A percentile compares a stretch with the other conserved stretches of the same genome.
These are phyloP conservation scores for Polytrichum formosum DNA, from an alignment of 225 moss, liverwort and hornwort genomes.

Conservation along the genomic window DNA sequence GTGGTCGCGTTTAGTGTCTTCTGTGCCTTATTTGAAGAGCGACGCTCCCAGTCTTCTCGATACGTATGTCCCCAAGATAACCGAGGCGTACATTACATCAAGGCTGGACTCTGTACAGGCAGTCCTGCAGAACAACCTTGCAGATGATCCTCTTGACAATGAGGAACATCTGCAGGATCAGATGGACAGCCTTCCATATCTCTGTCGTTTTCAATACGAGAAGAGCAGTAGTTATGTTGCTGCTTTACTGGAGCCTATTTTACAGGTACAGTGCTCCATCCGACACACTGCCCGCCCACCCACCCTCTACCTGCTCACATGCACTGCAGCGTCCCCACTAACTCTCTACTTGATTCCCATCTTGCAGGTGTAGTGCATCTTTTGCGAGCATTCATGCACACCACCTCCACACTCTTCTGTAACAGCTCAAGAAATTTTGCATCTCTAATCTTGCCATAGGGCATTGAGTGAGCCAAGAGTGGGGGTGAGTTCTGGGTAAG, in stretches of 20 bases:
- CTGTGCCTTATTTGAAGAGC: conserved; percentile 22
- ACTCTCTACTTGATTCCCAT: background rate
- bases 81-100: conserved; percentile 18
- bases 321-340: background rate
- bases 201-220: conserved; percentile 20
- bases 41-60: conserved; percentile 20
- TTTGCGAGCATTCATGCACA: background rate
- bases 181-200: conserved; percentile 20
- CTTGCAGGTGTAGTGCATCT: conserved; percentile 1
- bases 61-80: conserved; percentile 15
- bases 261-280: conserved; percentile 3
- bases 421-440: background rate
- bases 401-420: background rate
- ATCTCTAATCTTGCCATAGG: background rate
- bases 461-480: background rate
- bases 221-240: conserved; percentile 16
- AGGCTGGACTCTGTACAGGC: conserved; percentile 20
- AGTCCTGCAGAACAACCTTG: conserved; percentile 14
- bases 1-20: conserved; percentile 19
- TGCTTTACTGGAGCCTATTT: conserved; percentile 12
- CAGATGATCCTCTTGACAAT: conserved; percentile 18
- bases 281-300: background rate
- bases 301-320: background rate
- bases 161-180: conserved; percentile 21
- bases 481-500: conserved; percentile 1